Evolutionary conservation across 495 filamentous ascomycete genomes (phyloP), one percentile per base, ranked within the genome.

Genomic region (Jackrogersella minutella): DNA sequence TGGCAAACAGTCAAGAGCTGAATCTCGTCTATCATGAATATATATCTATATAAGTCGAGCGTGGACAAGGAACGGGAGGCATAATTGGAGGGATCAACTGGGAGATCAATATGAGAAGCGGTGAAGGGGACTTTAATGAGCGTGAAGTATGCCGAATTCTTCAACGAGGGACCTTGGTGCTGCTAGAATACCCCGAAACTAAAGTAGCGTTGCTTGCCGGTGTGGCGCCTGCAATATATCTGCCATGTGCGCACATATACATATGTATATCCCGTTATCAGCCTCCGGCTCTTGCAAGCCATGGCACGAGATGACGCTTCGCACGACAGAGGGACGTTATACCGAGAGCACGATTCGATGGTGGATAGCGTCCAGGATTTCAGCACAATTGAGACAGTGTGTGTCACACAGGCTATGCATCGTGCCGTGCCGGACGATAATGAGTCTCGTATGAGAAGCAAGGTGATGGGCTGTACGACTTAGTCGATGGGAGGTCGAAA

Each of bases 381-480:
- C 34, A 62, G 61, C 34, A 31, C 44, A 44, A 17, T 57, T 70
- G 37, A 53, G 51, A 70, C 57, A 56, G 50, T 44, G 37, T 16
- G 52, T 46, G 64, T 68, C 40, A 49, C 61, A 68, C 66, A 34
- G 11, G 26, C 55, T 22, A 66, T 74, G 72, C 72, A 62, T 58
- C 50, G 51, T 57, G 37, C 72, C 72, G 72, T 55, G 50, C 62
- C 62, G 54, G 63, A 74, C 72, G 72, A 74, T 74, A 74, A 74
- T 70, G 33, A 63, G 66, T 74, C 72, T 72, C 66, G 57, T 70
- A 70, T 74, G 72, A 47, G 33, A 59, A n/a, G n/a, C 34, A 41
- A 49, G 59, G 55, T 59, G 50, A 41, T 46, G 33, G 33, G 59
- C 22, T 60, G 59, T 64, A 40, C 66, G 21, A 46, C 54, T 43